Percentiles rank a stretch among this genome's conserved stretches.
phyloP scores from a whole-genome alignment of 805 yeast species.

The Monosporozyma yasuniensis region DNA sequence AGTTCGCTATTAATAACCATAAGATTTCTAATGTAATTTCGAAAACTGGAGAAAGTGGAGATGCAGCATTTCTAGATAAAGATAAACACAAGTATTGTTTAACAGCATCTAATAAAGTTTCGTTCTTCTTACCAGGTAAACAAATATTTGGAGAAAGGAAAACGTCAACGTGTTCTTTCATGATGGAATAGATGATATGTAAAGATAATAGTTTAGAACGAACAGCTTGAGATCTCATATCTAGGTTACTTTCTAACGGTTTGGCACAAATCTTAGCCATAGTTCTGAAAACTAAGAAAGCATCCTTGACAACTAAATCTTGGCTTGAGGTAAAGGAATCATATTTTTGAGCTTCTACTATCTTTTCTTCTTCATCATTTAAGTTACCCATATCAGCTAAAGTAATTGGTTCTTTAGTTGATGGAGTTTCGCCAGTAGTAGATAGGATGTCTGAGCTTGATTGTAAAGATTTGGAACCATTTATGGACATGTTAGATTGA shows the following conservation, averaged over 20 bases:
- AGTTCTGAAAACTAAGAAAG: conserved; percentile 85
- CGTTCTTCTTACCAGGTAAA: conserved; percentile 45
- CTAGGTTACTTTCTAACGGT: conserved; percentile 66
- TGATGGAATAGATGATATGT: conserved; percentile 77
- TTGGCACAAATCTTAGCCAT: conserved; percentile 90
- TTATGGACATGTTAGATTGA: conserved; percentile 3
- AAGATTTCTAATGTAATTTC: conserved; percentile 88
- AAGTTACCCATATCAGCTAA: conserved; percentile 51
- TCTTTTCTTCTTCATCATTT: conserved; percentile 46
- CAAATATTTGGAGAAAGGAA: conserved; percentile 54
- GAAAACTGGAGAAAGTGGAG: conserved; percentile 82
- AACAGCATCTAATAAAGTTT: conserved; percentile 66
- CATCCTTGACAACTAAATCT: conserved; percentile 76
- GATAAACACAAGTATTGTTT: conserved; percentile 77
- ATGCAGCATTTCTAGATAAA: conserved; percentile 85
- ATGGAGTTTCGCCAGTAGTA: not conserved
- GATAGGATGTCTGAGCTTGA: conserved; percentile 27
- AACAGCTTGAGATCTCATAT: conserved; percentile 84
- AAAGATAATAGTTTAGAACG: conserved; percentile 84
- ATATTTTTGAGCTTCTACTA: conserved; percentile 35
- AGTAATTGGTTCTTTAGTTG: conserved; percentile 36
- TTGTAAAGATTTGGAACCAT: conserved; percentile 1
- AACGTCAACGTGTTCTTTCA: conserved; percentile 76
- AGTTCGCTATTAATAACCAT: conserved; percentile 76
- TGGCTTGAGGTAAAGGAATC: conserved; percentile 31